Evolutionary conservation across 2,329 filamentous ascomycete genomes (phyloP), one percentile per base, ranked within the genome.

Genomic region (Geosmithia flava): DNA sequence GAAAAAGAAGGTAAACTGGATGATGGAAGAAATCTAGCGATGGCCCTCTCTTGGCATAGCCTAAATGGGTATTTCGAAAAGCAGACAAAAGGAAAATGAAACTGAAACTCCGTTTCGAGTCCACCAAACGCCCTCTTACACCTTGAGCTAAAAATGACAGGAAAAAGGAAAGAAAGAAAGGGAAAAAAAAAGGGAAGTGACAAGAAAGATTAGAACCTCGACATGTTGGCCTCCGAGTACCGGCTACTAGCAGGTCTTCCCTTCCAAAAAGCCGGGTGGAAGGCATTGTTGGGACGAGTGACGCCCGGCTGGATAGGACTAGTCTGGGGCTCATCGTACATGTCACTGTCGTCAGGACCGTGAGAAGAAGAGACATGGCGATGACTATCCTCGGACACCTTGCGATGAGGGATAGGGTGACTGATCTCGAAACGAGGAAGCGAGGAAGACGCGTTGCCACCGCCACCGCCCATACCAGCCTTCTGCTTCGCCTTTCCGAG

Each of bases 251-350:
- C 41, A 3, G 46, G 46, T 13, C 42, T 42, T 19, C 20, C 40
- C 54, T 73, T 65, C 33, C 33, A 37, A 37, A 37, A 37, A 46
- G 70, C 69, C 23, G 79, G 79, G 54, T 83, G 79, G 53, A 79
- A 51, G 2, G 75, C 74, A 7, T 78, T 78, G 27, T 74, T 69
- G 1, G 80, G 80, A 11, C 78, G 70, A 57, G 70, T 66, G 13
- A 82, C 51, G 0, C 68, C 67, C 1, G 78, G 77, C 20, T 71
- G 64, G 52, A 83, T 75, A 2, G 80, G 80, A 53, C 75, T 79
- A 46, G 64, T 61, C 46, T 72, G 68, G 30, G 58, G 61, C 50
- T 53, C 50, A 46, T 56, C 52, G 27, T 51, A 55, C n/a, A n/a
- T n/a, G 17, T 54, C 51, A 16, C 54, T 49, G 46, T 45, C 23